A percentile compares a stretch with the other conserved stretches of the same genome.
Evolutionary conservation across 768 basidiomycete species (phyloP).

Genomic region (Suillus weaverae): DNA sequence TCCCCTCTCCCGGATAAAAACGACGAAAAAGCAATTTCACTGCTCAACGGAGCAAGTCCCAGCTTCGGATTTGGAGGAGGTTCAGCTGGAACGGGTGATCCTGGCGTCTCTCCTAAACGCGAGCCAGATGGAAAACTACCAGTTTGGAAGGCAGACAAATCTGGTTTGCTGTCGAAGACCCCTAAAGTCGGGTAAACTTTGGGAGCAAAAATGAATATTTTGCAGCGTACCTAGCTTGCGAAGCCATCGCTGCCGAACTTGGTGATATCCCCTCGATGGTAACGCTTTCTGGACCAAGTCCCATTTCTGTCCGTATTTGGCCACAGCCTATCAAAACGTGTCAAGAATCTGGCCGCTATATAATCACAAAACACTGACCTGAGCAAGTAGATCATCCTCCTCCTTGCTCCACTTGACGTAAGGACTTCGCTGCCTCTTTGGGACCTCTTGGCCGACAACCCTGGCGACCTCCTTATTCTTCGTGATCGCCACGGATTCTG

Average conservation of each 20-base stretch:
- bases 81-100: conserved; percentile 14
- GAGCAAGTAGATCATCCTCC: conserved; percentile 41
- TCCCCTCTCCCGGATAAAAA: conserved; percentile 21
- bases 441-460: conserved; percentile 33
- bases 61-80: conserved; percentile 38
- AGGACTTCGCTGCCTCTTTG: conserved; percentile 38
- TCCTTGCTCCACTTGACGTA: conserved; percentile 46
- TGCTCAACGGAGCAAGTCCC: conserved; percentile 39
- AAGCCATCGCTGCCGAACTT: conserved; percentile 45
- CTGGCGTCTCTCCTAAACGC: conserved; percentile 9
- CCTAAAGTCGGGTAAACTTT: conserved; percentile 16
- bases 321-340: conserved; percentile 32
- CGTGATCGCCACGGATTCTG: not conserved
- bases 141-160: conserved; percentile 35
- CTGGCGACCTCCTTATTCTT: conserved; percentile 25
- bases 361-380: conserved; percentile 25
- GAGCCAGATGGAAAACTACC: conserved; percentile 18
- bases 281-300: conserved; percentile 42
- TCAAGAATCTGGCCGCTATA: not conserved
- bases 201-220: not conserved
- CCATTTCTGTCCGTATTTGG: conserved; percentile 41
- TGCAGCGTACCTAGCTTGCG: conserved; percentile 35
- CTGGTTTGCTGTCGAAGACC: conserved; percentile 39
- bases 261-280: conserved; percentile 42
- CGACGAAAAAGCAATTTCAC: conserved; percentile 32